Evolutionary conservation across 805 yeast species (phyloP).

Genomic region (Sugiyamaella americana): DNA sequence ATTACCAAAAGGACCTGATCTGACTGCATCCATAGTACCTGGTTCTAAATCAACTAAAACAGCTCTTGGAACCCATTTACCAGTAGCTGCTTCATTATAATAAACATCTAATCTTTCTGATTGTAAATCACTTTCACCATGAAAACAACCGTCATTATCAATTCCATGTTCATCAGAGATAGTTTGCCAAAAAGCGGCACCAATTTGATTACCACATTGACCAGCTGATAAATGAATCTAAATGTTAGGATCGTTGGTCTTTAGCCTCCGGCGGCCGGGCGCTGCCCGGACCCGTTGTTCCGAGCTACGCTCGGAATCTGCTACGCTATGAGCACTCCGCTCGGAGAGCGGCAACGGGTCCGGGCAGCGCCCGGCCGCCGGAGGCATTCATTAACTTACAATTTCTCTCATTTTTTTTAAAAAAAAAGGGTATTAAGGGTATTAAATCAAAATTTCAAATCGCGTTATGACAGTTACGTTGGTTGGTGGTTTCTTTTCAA

Average conservation of each 20-base stretch:
- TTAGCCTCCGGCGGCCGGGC: not conserved
- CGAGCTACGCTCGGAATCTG: not conserved
- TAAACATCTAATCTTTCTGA: constrained; percentile 66
- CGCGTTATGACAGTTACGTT: too few species aligned
- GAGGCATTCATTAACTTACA: constrained; percentile 17
- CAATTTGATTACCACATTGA: constrained; percentile 97
- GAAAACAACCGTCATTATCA: constrained; percentile 31
- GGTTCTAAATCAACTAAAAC: constrained; percentile 92
- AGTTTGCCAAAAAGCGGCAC: constrained; percentile 39
- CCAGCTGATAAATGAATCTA: constrained; percentile 95
- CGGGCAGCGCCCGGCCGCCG: not conserved
- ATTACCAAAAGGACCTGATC: constrained; percentile 73
- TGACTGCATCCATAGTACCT: constrained; percentile 83
- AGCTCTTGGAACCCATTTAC: constrained; percentile 90
- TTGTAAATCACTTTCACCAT: constrained; percentile 24
- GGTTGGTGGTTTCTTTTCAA: too few species aligned
- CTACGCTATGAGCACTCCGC: not conserved
- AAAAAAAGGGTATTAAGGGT: not conserved
- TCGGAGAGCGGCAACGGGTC: not conserved
- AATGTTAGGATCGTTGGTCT: not conserved
- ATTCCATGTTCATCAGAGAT: constrained; percentile 38
- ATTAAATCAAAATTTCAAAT: too few species aligned
- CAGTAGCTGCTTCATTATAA: constrained; percentile 78
- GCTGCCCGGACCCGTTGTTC: not conserved
- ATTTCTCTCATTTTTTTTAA: constrained; percentile 25